Evolutionary conservation across 139 green algal genomes (phyloP).

Genomic region (Pleodorina starrii): DNA sequence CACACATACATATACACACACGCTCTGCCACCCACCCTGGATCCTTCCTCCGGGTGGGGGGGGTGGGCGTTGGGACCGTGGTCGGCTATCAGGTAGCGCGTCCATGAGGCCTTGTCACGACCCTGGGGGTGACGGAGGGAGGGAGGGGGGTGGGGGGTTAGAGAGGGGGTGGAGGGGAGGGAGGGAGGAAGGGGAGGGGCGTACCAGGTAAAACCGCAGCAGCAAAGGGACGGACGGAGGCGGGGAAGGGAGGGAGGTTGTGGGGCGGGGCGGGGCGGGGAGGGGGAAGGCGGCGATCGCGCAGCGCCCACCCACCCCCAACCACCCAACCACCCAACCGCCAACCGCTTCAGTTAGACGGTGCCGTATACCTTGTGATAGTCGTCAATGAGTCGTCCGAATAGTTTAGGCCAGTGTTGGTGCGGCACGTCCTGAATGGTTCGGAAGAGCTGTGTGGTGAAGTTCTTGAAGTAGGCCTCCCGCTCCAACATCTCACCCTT

Average conservation of each 20-base stretch:
- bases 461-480: slow-evolving; percentile 62
- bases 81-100: slow-evolving; percentile 22
- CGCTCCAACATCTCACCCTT: slow-evolving; percentile 30
- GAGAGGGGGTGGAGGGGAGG: not conserved
- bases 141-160: not conserved
- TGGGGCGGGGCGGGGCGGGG: too few species aligned
- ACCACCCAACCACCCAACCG: not conserved
- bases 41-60: not conserved
- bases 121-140: not conserved
- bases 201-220: too few species aligned
- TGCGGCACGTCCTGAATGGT: slow-evolving; percentile 47
- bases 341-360: not conserved
- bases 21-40: not conserved
- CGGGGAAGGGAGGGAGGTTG: not conserved
- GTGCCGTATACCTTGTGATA: slow-evolving; percentile 51
- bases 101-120: slow-evolving; percentile 45
- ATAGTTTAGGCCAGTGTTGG: slow-evolving; percentile 51
- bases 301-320: too few species aligned
- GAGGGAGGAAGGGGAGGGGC: not conserved
- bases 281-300: too few species aligned
- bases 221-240: not conserved
- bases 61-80: slow-evolving; percentile 16
- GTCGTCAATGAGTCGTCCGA: slow-evolving; percentile 51
- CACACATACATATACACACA: too few species aligned
- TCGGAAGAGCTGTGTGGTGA: slow-evolving; percentile 58